Conservation (phyloP, 1,139 yeast species). For the Tardiomyces depauwii region DNA sequence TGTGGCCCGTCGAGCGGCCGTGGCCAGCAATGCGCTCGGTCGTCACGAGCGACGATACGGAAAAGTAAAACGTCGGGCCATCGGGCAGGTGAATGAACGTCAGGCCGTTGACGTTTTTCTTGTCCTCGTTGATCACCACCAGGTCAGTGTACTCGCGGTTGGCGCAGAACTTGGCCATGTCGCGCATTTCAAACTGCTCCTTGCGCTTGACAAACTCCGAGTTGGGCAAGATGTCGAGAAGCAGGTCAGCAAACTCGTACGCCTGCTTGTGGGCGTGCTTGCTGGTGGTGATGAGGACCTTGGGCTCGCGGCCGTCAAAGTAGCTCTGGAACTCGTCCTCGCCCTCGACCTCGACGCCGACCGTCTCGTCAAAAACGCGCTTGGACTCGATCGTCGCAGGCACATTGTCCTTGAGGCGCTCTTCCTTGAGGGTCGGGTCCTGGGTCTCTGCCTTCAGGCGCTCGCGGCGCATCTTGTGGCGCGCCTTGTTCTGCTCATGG, state of each 20-base stretch:
- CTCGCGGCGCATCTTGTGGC: conserved; percentile 63
- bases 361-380: conserved; percentile 86
- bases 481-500: conserved; percentile 62
- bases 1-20: conserved; percentile 81
- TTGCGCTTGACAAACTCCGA: conserved; percentile 81
- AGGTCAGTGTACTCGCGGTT: conserved; percentile 82
- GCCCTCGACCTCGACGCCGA: conserved; percentile 61
- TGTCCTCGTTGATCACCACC: conserved; percentile 84
- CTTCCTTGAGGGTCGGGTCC: conserved; percentile 71
- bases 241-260: conserved; percentile 78
- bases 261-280: conserved; percentile 79
- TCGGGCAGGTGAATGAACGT: conserved; percentile 88
- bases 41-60: conserved; percentile 66
- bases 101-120: conserved; percentile 80
- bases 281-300: conserved; percentile 79
- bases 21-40: conserved; percentile 75
- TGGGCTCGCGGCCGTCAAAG: conserved; percentile 59
- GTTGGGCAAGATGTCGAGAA: conserved; percentile 78
- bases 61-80: conserved; percentile 91
- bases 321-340: conserved; percentile 66
- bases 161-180: conserved; percentile 71
- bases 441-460: conserved; percentile 76
- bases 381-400: conserved; percentile 85
- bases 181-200: conserved; percentile 69
- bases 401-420: conserved; percentile 66